Base-by-base conservation (phyloP, 148 eudicot genomes). In the Amaranthus hypochondriacus region DNA sequence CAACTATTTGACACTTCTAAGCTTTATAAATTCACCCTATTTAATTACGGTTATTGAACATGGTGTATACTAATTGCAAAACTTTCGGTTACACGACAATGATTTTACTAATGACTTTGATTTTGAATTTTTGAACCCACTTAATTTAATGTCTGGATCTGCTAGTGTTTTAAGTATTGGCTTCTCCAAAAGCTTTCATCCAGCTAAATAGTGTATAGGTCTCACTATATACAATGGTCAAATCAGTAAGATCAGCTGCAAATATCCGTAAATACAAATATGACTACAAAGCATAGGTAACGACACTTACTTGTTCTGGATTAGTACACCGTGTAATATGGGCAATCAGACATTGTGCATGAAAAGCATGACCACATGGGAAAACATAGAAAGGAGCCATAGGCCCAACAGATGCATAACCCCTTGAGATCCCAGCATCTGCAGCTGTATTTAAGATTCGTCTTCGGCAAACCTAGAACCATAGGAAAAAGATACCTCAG, bases 341-440 rank as follows among this genome's bases (percentile, higher is more conserved):
- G 49, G 94, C 89, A 86, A 95, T 84, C 69, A 95, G 76, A 79
- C 99, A 95, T 54, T 90, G 90, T 50, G 94, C 89, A 81, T 95
- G 99, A 82, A 95, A 95, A 54, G 94, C 84, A 85, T 95, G 96
- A 56, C 96, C 93, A 79, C 97, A 95, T 43, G 99, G 99, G 64
- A 95, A 95, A 62, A 95, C 97, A 84, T 92, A 95, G 83, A 95
- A 95, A 83, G 97, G 99, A 76, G 96, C 91, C 90, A 92, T 92
- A n/a, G 94, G 81, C 56, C 97, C 97, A 73, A 87, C 84, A 77
- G 97, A 83, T 21, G 93, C 78, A 83, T 92, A 92, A 57, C 89
- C 89, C 84, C 94, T 86, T 71, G 87, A 78, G 82, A 86, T 77
- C 56, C 88, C 86, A 78, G 83, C 81, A 52, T 95, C 97, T 73